These are phyloP conservation scores for Endocladia muricata DNA, from an alignment of 31 red algal species.

Conservation along the genomic window DNA sequence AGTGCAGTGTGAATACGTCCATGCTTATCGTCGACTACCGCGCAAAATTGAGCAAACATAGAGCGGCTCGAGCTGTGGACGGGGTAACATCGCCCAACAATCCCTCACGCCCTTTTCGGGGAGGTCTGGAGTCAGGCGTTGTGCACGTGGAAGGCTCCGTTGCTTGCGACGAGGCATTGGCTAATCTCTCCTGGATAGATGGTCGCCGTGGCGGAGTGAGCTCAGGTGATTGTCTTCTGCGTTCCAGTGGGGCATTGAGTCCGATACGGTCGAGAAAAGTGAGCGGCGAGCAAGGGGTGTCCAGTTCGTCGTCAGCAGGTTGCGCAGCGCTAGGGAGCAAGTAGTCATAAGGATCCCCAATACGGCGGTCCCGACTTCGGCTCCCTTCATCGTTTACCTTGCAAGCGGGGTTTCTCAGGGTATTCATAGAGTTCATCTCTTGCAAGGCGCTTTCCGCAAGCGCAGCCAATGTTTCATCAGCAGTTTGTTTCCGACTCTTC, in stretches of 20 bases:
- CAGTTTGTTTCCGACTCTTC: background rate
- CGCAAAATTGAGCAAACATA: conserved; percentile 39
- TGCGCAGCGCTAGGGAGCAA: background rate
- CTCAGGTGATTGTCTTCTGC: background rate
- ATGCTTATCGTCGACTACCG: background rate
- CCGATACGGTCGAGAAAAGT: conserved; percentile 23
- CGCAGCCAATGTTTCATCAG: background rate
- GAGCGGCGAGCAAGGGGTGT: background rate
- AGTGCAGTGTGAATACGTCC: background rate
- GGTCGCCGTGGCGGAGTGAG: background rate
- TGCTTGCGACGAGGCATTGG: background rate
- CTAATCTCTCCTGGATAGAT: background rate
- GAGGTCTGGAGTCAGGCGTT: background rate
- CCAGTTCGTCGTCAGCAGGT: background rate
- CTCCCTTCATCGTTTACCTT: background rate
- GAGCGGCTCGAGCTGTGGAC: conserved; percentile 40
- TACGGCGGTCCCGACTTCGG: background rate
- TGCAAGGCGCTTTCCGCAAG: background rate
- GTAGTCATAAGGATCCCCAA: background rate
- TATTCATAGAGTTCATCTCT: background rate
- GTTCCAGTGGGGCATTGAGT: background rate
- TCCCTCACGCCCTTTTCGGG: background rate
- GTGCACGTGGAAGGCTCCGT: background rate
- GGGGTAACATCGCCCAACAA: conserved; percentile 28
- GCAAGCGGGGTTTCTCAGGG: no score